Conservation (phyloP, 495 filamentous ascomycete genomes). For the Bathelium albidoporum region DNA sequence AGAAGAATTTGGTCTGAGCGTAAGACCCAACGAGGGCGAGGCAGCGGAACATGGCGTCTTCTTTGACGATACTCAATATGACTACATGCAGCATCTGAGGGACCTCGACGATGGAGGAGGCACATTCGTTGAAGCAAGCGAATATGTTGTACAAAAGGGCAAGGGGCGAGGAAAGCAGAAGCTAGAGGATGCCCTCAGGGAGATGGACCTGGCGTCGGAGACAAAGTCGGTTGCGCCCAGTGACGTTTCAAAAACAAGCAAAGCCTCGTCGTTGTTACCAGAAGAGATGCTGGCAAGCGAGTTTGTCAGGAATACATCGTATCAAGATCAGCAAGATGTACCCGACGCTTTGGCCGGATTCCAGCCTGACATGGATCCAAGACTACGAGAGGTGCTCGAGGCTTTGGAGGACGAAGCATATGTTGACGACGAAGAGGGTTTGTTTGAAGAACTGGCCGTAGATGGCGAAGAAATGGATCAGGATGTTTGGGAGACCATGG, state of each 20-base stretch:
- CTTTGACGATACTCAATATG: slow-evolving; percentile 81
- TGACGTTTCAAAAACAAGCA: slow-evolving; percentile 18
- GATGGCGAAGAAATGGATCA: slow-evolving; percentile 63
- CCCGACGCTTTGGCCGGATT: slow-evolving; percentile 88
- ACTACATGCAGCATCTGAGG: slow-evolving; percentile 99
- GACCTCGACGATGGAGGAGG: slow-evolving; percentile 51
- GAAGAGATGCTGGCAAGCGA: slow-evolving; percentile 61
- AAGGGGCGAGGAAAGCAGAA: slow-evolving; percentile 62
- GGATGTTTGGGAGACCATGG: slow-evolving; percentile 43
- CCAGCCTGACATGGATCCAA: slow-evolving; percentile 95
- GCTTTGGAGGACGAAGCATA: slow-evolving; percentile 94
- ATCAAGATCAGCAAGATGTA: slow-evolving; percentile 88
- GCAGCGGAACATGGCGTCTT: slow-evolving; percentile 90
- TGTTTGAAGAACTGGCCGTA: slow-evolving; percentile 69
- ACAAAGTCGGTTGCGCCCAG: slow-evolving; percentile 26
- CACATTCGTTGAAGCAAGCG: slow-evolving; percentile 39
- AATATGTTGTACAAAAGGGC: slow-evolving; percentile 43
- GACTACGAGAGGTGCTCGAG: slow-evolving; percentile 83
- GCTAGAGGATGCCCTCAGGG: slow-evolving; percentile 72
- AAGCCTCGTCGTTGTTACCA: slow-evolving; percentile 41
- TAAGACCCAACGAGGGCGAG: slow-evolving; percentile 88
- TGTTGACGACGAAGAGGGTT: slow-evolving; percentile 67
- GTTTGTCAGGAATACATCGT: slow-evolving; percentile 60
- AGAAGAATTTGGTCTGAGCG: slow-evolving; percentile 57
- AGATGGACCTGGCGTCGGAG: slow-evolving; percentile 40